Conservation (phyloP, 495 filamentous ascomycete species). For the Trichoderma erinaceum region DNA sequence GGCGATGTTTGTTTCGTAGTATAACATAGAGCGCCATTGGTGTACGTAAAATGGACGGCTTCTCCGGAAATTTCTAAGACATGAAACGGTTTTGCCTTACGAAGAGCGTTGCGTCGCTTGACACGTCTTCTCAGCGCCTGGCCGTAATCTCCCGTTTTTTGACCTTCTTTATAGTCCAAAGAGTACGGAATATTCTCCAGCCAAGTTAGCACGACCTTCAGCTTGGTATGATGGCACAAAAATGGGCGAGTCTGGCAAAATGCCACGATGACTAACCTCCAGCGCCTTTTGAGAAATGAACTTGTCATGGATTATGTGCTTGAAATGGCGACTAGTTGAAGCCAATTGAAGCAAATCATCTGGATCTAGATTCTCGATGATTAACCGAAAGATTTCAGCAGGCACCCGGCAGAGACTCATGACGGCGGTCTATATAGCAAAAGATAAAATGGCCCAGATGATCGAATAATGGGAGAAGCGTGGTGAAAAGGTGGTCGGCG, state of each 20-base stretch:
- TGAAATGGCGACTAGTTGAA: conserved; percentile 47
- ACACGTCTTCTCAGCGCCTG: conserved; percentile 53
- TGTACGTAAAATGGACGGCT: conserved; percentile 56
- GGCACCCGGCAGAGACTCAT: conserved; percentile 41
- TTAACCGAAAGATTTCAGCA: conserved; percentile 58
- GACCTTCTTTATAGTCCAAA: conserved; percentile 52
- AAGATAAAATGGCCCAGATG: not conserved
- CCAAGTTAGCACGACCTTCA: conserved; percentile 18
- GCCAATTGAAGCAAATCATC: conserved; percentile 46
- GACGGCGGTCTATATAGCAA: not conserved
- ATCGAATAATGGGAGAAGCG: not conserved
- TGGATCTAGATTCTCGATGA: conserved; percentile 49
- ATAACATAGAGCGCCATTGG: conserved; percentile 59
- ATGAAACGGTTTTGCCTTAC: conserved; percentile 56
- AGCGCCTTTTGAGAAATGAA: conserved; percentile 55
- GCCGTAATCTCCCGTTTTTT: conserved; percentile 44
- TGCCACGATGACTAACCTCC: conserved; percentile 39
- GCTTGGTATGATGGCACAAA: not conserved
- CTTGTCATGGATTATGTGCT: conserved; percentile 50
- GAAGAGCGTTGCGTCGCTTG: conserved; percentile 56
- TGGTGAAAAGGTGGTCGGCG: not conserved
- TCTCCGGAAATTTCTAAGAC: conserved; percentile 50
- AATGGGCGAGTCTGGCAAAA: conserved; percentile 8
- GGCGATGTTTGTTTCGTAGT: conserved; percentile 21
- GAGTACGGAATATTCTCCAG: conserved; percentile 44